Evolutionary conservation across 2,329 filamentous ascomycete species (phyloP).

Genomic region (Graphilbum fragrans): DNA sequence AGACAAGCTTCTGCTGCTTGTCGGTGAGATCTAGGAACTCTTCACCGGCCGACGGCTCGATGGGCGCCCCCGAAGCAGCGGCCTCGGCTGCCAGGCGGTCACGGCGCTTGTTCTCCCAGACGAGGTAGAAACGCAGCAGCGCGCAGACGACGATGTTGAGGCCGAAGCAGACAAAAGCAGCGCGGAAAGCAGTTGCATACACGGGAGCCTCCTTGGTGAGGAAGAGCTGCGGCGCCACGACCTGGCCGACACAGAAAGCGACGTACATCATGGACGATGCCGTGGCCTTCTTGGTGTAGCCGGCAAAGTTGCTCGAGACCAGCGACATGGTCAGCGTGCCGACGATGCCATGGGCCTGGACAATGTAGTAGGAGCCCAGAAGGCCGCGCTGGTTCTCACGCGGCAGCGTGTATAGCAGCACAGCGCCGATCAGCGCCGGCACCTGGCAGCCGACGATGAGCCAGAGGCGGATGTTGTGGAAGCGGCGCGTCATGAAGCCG

Average conservation of each 20-base stretch:
- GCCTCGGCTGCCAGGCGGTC: neutral
- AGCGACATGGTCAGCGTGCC: conserved; percentile 37
- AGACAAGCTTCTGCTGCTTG: neutral
- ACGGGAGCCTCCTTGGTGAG: conserved; percentile 41
- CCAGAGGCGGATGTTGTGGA: conserved; percentile 21
- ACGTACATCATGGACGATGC: conserved; percentile 40
- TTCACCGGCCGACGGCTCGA: conserved; percentile 9
- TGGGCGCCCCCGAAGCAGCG: neutral
- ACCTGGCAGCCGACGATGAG: neutral
- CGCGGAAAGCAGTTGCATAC: conserved; percentile 33
- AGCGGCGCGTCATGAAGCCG: conserved; percentile 20
- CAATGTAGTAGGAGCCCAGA: too few species aligned
- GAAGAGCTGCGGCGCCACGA: conserved; percentile 44
- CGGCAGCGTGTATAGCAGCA: conserved; percentile 9
- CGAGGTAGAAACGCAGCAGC: neutral
- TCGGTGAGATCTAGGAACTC: neutral
- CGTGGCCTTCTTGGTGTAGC: conserved; percentile 45
- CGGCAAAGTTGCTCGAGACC: conserved; percentile 29
- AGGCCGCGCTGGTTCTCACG: too few species aligned
- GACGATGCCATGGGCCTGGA: conserved; percentile 19
- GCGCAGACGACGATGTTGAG: neutral
- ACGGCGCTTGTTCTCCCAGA: neutral
- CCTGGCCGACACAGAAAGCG: conserved; percentile 40
- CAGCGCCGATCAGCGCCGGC: conserved; percentile 10
- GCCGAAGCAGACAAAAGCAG: neutral